Evolutionary conservation across 2,329 filamentous ascomycete species (phyloP).

Genomic region (Phialophora chinensis): DNA sequence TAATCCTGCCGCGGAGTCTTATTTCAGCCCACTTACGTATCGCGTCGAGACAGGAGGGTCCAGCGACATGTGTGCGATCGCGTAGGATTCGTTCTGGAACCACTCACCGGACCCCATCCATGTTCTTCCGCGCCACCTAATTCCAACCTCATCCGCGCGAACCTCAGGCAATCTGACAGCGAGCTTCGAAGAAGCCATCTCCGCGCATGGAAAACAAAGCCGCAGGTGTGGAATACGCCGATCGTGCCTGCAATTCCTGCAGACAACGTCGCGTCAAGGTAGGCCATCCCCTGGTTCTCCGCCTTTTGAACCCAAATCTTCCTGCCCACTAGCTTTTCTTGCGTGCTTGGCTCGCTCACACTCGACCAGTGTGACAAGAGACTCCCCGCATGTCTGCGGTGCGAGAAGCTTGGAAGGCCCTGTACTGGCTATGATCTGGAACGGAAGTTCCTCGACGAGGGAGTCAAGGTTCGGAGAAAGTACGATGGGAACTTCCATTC

Average conservation of each 20-base stretch:
- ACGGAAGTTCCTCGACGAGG: slow-evolving; percentile 53
- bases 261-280: slow-evolving; percentile 37
- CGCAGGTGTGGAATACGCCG: slow-evolving; percentile 22
- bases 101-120: background rate
- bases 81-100: slow-evolving; percentile 16
- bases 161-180: slow-evolving; percentile 19
- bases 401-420: slow-evolving; percentile 46
- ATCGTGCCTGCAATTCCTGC: slow-evolving; percentile 35
- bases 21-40: slow-evolving; percentile 20
- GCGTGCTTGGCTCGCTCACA: slow-evolving; percentile 13
- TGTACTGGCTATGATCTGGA: slow-evolving; percentile 52
- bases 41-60: slow-evolving; percentile 12
- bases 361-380: slow-evolving; percentile 50
- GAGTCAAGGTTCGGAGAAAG: slow-evolving; percentile 47
- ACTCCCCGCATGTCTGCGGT: slow-evolving; percentile 48
- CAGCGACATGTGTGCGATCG: slow-evolving; percentile 7
- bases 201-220: slow-evolving; percentile 26
- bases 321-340: background rate
- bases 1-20: slow-evolving; percentile 16
- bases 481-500: slow-evolving; percentile 33
- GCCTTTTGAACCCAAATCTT: background rate
- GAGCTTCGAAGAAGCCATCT: slow-evolving; percentile 11
- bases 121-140: slow-evolving; percentile 16
- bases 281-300: slow-evolving; percentile 6
- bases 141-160: slow-evolving; percentile 18